phyloP scores from a whole-genome alignment of 352 stramenopile species.

The Salisapilia sapeloensis region DNA sequence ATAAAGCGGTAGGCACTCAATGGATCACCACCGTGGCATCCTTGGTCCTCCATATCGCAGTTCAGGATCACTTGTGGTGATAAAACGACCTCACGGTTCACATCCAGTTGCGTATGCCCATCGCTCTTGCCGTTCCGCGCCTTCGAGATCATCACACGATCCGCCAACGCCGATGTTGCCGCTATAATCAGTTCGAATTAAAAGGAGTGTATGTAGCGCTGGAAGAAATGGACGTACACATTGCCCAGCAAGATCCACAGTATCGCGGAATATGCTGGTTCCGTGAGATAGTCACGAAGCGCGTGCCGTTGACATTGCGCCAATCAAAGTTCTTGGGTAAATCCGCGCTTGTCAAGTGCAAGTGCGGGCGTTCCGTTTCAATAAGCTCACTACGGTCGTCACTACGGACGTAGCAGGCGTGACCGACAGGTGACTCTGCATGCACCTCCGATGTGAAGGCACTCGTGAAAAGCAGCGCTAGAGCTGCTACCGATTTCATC shows the following conservation, averaged over 20 bases:
- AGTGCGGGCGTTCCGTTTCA: constrained; percentile 40
- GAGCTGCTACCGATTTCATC: too few relatives aligned
- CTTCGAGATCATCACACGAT: constrained; percentile 77
- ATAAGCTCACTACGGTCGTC: constrained; percentile 46
- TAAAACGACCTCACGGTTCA: constrained; percentile 63
- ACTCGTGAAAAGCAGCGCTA: too few relatives aligned
- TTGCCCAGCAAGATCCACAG: constrained; percentile 81
- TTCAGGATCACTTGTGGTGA: constrained; percentile 80
- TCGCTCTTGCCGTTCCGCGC: constrained; percentile 21
- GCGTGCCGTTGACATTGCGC: constrained; percentile 69
- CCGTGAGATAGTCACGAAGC: constrained; percentile 66
- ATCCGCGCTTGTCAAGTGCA: constrained; percentile 34
- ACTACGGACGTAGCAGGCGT: constrained; percentile 56
- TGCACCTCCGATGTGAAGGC: too few relatives aligned
- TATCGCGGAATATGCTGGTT: constrained; percentile 82
- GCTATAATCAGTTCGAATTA: constrained; percentile 11
- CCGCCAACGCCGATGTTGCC: constrained; percentile 68
- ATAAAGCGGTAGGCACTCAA: constrained; percentile 87
- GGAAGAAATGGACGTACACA: constrained; percentile 17
- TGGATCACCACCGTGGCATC: constrained; percentile 88
- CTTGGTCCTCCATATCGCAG: constrained; percentile 69
- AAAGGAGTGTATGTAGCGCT: constrained; percentile 1
- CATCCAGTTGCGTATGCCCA: constrained; percentile 37
- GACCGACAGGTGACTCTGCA: constrained; percentile 3
- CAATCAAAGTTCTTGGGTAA: constrained; percentile 91